Percentiles rank a stretch among this genome's conserved stretches.
Conservation (phyloP, 192 early-diverging fungal genomes). For the Linnemannia elongata region DNA sequence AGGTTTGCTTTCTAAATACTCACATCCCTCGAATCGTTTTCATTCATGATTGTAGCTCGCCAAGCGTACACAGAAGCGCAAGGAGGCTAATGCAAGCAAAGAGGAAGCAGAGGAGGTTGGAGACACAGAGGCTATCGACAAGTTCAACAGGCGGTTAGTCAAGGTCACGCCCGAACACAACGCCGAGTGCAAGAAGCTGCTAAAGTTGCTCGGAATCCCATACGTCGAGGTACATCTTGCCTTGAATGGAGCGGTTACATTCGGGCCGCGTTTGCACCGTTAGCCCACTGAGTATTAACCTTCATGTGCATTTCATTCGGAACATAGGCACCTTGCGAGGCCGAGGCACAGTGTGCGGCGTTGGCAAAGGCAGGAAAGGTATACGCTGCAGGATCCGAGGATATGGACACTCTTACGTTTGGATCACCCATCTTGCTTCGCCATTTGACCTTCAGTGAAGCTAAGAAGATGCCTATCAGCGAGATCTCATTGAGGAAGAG, state of each 20-base stretch:
- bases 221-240: conserved; percentile 74
- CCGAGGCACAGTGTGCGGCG: conserved; percentile 97
- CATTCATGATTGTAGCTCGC: conserved; percentile 63
- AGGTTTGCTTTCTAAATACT: background rate
- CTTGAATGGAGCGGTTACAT: background rate
- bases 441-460: conserved; percentile 93
- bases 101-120: conserved; percentile 83
- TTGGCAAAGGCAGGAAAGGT: conserved; percentile 91
- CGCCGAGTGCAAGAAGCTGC: conserved; percentile 88
- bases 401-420: conserved; percentile 99
- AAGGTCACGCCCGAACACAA: conserved; percentile 96
- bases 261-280: background rate
- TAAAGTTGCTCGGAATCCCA: conserved; percentile 95
- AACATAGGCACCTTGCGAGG: conserved; percentile 91
- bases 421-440: conserved; percentile 89
- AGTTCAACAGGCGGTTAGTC: conserved; percentile 89
- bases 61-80: conserved; percentile 79
- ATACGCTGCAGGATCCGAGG: conserved; percentile 95
- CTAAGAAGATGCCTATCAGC: conserved; percentile 90
- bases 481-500: conserved; percentile 89
- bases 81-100: conserved; percentile 75
- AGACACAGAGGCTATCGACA: conserved; percentile 83
- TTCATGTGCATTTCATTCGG: background rate
- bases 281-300: conserved; percentile 4
- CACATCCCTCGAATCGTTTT: conserved; percentile 3